Percentiles rank a stretch among this genome's conserved stretches.
Conservation (phyloP, 768 basidiomycete genomes). For the Russula griseocarnosa region DNA sequence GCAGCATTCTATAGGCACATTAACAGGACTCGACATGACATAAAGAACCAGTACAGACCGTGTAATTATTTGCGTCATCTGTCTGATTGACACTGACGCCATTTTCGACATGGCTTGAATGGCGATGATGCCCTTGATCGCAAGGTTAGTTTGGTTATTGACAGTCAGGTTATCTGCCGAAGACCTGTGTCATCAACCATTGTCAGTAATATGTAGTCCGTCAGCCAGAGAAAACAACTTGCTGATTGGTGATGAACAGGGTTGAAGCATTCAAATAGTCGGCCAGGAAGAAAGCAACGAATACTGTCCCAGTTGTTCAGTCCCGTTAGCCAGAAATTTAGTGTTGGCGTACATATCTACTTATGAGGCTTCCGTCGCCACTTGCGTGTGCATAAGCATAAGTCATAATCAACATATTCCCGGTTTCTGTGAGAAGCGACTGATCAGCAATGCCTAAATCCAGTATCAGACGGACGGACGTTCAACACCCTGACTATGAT, state of each 20-base stretch:
- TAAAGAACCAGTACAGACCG: constrained; percentile 26
- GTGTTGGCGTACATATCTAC: constrained; percentile 24
- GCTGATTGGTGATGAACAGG: constrained; percentile 50
- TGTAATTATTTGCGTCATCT: constrained; percentile 29
- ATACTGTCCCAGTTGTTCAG: constrained; percentile 26
- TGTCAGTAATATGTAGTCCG: constrained; percentile 30
- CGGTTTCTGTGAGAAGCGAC: constrained; percentile 29
- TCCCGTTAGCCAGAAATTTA: too few species aligned
- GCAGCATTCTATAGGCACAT: neutral
- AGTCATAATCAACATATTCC: constrained; percentile 38
- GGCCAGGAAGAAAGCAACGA: constrained; percentile 34
- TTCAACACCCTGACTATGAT: constrained; percentile 10
- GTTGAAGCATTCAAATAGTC: constrained; percentile 36
- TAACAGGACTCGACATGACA: neutral
- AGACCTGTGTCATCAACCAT: constrained; percentile 16
- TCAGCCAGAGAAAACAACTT: constrained; percentile 48
- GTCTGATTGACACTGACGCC: constrained; percentile 32
- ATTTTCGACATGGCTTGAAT: constrained; percentile 63
- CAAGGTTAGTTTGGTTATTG: constrained; percentile 60
- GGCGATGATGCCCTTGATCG: constrained; percentile 65
- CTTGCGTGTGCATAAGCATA: constrained; percentile 32
- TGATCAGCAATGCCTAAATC: neutral
- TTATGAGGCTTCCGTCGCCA: constrained; percentile 31
- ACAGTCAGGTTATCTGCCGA: constrained; percentile 7
- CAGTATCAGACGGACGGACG: constrained; percentile 1